A percentile compares a stretch with the other conserved stretches of the same genome.
Evolutionary conservation across 306 rosid genomes (phyloP).

Genomic region (Castanea mollissima): DNA sequence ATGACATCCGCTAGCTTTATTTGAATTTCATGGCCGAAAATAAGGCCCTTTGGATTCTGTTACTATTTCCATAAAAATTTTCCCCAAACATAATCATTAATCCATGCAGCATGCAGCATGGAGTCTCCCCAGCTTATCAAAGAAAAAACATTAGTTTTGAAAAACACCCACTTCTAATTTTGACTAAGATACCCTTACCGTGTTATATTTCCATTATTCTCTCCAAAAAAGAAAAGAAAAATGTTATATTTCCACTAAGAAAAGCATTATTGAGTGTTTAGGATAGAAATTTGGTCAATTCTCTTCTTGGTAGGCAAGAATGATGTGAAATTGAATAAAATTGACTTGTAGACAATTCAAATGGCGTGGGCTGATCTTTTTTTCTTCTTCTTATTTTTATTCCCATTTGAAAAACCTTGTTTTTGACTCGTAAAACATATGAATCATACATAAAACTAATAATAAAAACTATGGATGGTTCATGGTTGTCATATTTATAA

Average conservation of each 20-base stretch:
- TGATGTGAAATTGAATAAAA: constrained; percentile 7
- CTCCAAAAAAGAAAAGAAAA: no score
- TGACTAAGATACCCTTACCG: not conserved
- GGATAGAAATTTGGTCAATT: not conserved
- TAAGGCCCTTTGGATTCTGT: constrained; percentile 33
- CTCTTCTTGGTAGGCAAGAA: constrained; percentile 3
- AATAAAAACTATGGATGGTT: not conserved
- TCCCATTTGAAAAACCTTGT: constrained; percentile 1
- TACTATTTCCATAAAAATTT: constrained; percentile 14
- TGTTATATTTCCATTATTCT: no score
- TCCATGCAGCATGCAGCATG: constrained; percentile 17
- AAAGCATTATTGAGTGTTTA: not conserved
- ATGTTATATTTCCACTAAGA: no score
- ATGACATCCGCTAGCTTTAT: constrained; percentile 7
- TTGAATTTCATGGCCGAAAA: constrained; percentile 36
- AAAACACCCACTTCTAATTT: not conserved
- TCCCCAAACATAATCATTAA: constrained; percentile 54
- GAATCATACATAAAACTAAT: constrained; percentile 10
- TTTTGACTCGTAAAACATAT: constrained; percentile 27
- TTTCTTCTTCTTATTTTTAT: not conserved
- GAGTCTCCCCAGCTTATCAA: constrained; percentile 29
- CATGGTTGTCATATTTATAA: not conserved
- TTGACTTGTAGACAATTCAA: constrained; percentile 21
- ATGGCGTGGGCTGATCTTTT: constrained; percentile 32
- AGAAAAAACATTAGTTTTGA: not conserved